Evolutionary conservation across 768 basidiomycete genomes (phyloP).

Genomic region (Pholiota conissans): DNA sequence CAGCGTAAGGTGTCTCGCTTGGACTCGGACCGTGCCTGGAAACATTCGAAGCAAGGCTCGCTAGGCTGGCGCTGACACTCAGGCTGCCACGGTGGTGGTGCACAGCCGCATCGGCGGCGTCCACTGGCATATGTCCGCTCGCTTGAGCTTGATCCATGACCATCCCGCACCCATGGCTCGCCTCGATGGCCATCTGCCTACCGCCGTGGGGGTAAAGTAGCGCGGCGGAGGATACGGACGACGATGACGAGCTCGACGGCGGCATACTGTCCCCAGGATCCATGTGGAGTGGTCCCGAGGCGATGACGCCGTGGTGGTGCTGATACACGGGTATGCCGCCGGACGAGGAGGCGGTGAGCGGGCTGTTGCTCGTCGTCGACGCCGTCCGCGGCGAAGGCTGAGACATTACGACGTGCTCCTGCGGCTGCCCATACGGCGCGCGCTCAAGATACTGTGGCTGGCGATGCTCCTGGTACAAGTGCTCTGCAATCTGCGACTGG

Average conservation of each 20-base stretch:
- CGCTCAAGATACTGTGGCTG: neutral
- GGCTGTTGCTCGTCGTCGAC: neutral
- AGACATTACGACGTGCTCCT: neutral
- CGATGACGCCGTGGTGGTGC: neutral
- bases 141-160: neutral
- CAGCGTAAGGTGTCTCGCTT: neutral
- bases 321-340: neutral
- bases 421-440: neutral
- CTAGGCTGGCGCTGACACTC: neutral
- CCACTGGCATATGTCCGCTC: neutral
- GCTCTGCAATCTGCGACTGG: neutral
- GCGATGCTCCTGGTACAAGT: neutral
- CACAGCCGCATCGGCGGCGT: constrained; percentile 1
- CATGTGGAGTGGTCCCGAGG: neutral
- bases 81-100: neutral
- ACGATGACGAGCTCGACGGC: neutral
- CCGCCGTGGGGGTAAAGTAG: neutral
- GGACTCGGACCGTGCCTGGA: neutral
- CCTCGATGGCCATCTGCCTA: neutral
- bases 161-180: neutral
- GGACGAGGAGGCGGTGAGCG: neutral
- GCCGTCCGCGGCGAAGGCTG: neutral
- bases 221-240: neutral
- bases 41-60: neutral
- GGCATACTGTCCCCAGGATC: neutral